Evolutionary conservation across 2,329 filamentous ascomycete genomes (phyloP), one percentile per base, ranked within the genome.

Genomic region (Nemania abortiva): DNA sequence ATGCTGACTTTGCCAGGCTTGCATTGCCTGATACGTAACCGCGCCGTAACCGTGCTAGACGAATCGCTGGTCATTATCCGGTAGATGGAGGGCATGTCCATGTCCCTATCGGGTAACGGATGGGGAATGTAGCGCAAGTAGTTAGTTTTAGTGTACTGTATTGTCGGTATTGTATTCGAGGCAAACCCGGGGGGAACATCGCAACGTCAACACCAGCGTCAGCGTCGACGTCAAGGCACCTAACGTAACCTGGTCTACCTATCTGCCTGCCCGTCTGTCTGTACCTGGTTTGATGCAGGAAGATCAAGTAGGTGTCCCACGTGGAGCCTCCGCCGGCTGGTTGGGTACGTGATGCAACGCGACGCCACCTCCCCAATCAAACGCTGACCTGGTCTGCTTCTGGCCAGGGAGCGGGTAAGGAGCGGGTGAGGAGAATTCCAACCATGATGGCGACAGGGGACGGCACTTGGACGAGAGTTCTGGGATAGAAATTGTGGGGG

Each of bases 1-100:
- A 76, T 69, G 77, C 75, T 78, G 75, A 77, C 74, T 74, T 70
- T 57, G 42, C 62, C 39, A 60, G 37, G 50, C 66, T 64, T 69
- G 58, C 50, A 63, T 69, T 59, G 63, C 63, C 63, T 45, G 59
- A 63, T 65, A 65, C 62, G 59, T 62, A 60, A 64, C 54, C 59
- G 64, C 24, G 56, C 54, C 39, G 27, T 18, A 37, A 18, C 50
- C 22, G 22, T 31, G 27, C 24, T 60, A 64, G 55, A 56, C 64
- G 59, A 57, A 39, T 60, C 55, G 55, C 50, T 18, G 47, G 56
- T 65, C 47, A 63, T 65, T 67, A 61, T 59, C 56, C 65, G 60
- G 60, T 62, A 70, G 59, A 57, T 61, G 24, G 50, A 49, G 20
- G 45, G 22, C 45, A 49, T 49, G 7, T 15, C 45, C 45, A 20